phyloP scores from a whole-genome alignment of 2,329 filamentous ascomycete species.

The Chaetomium globosum region DNA sequence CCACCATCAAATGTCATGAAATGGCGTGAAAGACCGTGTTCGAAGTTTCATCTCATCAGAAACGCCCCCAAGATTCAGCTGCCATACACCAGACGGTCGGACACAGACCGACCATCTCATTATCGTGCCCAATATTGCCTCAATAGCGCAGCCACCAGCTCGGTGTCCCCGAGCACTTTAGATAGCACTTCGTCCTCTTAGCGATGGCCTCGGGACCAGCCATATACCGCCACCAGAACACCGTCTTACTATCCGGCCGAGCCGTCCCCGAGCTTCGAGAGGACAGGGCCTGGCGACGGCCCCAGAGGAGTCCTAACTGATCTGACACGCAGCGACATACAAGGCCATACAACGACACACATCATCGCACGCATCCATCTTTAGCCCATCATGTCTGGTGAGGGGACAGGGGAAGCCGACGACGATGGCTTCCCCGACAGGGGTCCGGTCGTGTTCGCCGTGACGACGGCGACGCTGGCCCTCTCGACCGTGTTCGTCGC shows the following conservation, averaged over 20 bases:
- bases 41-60: constrained; percentile 3
- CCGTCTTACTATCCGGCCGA: neutral
- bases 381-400: neutral
- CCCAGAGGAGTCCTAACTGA: neutral
- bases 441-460: constrained; percentile 66
- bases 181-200: neutral
- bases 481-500: constrained; percentile 74
- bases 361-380: neutral
- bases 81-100: neutral
- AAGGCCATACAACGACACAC: neutral
- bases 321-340: neutral
- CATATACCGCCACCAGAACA: constrained; percentile 3
- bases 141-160: neutral
- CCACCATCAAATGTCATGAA: neutral
- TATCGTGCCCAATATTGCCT: neutral
- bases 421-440: constrained; percentile 48
- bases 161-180: neutral
- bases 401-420: neutral
- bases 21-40: neutral
- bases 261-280: neutral
- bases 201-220: neutral
- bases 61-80: neutral
- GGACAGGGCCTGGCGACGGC: neutral
- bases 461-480: constrained; percentile 69
- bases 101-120: neutral